Conservation (phyloP, 2,329 filamentous ascomycete genomes). For the Calonectria montana region DNA sequence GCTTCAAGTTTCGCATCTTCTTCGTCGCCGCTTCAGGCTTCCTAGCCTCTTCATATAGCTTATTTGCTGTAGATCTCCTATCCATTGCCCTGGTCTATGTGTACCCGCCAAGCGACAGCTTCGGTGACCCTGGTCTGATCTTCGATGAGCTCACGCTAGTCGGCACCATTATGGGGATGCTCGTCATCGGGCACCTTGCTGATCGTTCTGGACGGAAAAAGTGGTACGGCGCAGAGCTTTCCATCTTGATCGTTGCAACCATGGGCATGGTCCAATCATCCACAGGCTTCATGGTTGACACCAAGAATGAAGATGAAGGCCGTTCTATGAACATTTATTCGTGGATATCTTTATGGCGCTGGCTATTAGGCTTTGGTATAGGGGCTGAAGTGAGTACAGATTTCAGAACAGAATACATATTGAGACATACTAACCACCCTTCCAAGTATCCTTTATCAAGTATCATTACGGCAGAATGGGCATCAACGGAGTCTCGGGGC, state of each 20-base stretch:
- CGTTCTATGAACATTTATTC: conserved; percentile 28
- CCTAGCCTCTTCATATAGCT: conserved; percentile 22
- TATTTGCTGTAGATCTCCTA: conserved; percentile 21
- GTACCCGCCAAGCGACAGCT: neutral
- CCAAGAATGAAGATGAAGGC: neutral
- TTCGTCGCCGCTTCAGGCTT: conserved; percentile 31
- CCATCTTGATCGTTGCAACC: conserved; percentile 20
- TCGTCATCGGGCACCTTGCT: conserved; percentile 22
- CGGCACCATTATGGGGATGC: conserved; percentile 27
- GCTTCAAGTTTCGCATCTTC: conserved; percentile 27
- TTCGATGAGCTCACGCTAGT: conserved; percentile 26
- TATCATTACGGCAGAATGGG: conserved; percentile 13
- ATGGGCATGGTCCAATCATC: conserved; percentile 27
- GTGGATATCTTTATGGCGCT: conserved; percentile 27
- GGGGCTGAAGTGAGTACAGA: conserved; percentile 22
- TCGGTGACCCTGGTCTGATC: neutral
- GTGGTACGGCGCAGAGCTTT: conserved; percentile 24
- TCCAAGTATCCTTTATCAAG: conserved; percentile 2
- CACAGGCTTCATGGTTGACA: conserved; percentile 7
- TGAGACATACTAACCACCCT: neutral
- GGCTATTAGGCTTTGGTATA: conserved; percentile 23
- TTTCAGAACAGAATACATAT: neutral
- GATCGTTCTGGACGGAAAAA: conserved; percentile 22
- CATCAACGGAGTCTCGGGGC: conserved; percentile 12
- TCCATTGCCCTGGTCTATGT: conserved; percentile 26